Conservation (phyloP, 805 yeast genomes). For the Monosporozyma unispora region DNA sequence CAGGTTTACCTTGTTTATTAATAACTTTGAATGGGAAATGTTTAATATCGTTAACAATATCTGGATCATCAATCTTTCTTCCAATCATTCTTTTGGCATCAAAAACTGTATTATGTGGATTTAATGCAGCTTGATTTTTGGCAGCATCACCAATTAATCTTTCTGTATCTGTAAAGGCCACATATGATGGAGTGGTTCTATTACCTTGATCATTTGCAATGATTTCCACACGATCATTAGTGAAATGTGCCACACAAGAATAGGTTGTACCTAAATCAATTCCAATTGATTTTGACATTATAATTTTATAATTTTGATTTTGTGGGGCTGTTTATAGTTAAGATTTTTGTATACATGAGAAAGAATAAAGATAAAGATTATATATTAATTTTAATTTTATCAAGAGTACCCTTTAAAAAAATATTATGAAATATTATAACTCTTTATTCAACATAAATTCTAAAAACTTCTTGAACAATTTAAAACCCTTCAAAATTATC, state of each 20-base stretch:
- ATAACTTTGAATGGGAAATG: constrained; percentile 78
- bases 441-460: too few relatives aligned
- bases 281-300: constrained; percentile 51
- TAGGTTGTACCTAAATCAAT: constrained; percentile 84
- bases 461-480: too few relatives aligned
- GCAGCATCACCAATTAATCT: constrained; percentile 96
- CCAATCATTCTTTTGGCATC: constrained; percentile 93
- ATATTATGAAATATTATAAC: too few relatives aligned
- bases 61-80: constrained; percentile 72
- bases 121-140: constrained; percentile 93
- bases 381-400: too few relatives aligned
- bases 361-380: too few relatives aligned
- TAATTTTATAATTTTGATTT: not conserved
- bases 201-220: constrained; percentile 98
- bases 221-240: constrained; percentile 87
- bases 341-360: too few relatives aligned
- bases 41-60: constrained; percentile 71
- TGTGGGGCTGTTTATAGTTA: not conserved
- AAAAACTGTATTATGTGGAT: constrained; percentile 83
- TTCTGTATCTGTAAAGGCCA: constrained; percentile 88
- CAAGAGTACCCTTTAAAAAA: too few relatives aligned
- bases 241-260: constrained; percentile 93
- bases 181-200: constrained; percentile 95
- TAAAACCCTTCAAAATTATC: too few relatives aligned
- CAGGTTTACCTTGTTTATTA: constrained; percentile 67